Base-by-base conservation (phyloP, 352 stramenopile species). In the Phytophthora hybrid region DNA sequence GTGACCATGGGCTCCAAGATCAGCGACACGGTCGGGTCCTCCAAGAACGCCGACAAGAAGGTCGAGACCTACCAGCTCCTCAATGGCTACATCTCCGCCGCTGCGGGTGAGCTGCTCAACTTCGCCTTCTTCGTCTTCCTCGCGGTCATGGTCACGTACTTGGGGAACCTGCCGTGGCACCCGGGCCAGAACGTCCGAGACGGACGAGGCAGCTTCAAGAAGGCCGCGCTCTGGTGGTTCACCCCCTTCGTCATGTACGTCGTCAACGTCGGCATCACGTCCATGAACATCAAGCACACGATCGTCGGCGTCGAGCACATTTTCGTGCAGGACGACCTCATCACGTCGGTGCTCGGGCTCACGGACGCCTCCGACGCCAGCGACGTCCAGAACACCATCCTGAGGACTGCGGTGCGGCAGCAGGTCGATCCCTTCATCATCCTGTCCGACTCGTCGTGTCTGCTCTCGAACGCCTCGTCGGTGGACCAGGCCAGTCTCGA, bases 321-420 rank as follows among this genome's bases (percentile, higher is more conserved):
- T 53, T 88, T 88, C 52, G 56, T 77, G 2, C 39, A 76, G 3
- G 51, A 44, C 14, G 80, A 88, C 31, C 76, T 85, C 49, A 47
- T 74, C 11, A 66, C 62, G 0, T 59, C 63, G 6, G n/a, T 31
- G 1, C 1, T 68, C 9, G 44, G 44, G 0, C n/a, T 63, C 23
- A 51, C 57, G 13, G 39, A 57, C 7, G 68, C 63, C 9, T 23
- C 21, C 1, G 53, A 54, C 5, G n/a, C 14, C 29, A 70, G 23
- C 18, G 64, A 77, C 23, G 60, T 85, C n/a, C 65, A 84, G 46
- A 69, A 88, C 68, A 83, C 78, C n/a, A 77, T 88, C 19, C 55
- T 88, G 34, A 67, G 63, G 16, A 39, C 67, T 6, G 67, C 75
- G 1, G 80, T 88, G 6, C 63, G 68, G 2, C 63, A 66, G 5